Percentiles rank a stretch among this genome's conserved stretches.
Evolutionary conservation across 2,329 filamentous ascomycete species (phyloP).

Genomic region (Lachnum nothofagi): DNA sequence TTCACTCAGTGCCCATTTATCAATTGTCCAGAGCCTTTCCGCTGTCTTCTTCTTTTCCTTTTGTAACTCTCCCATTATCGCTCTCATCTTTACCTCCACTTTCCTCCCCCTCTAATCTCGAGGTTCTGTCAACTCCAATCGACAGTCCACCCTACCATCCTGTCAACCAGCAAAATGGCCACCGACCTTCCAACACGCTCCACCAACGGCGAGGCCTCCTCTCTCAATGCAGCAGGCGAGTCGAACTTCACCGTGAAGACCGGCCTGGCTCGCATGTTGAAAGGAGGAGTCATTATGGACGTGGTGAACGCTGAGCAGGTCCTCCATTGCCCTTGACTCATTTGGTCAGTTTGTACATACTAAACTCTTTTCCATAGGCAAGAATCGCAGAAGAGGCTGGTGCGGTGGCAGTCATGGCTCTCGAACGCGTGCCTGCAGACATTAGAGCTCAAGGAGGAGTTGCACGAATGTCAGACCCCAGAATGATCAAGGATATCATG

Average conservation of each 20-base stretch:
- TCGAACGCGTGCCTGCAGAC: constrained; percentile 94
- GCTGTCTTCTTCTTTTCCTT: no score
- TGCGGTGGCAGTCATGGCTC: constrained; percentile 94
- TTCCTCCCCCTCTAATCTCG: no score
- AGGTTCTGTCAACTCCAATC: no score
- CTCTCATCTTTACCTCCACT: no score
- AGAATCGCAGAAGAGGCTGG: constrained; percentile 97
- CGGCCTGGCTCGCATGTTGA: constrained; percentile 94
- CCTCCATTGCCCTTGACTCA: constrained; percentile 16
- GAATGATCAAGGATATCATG: constrained; percentile 95
- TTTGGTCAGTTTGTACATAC: not conserved
- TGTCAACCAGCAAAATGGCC: constrained; percentile 24
- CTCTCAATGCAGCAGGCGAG: constrained; percentile 20
- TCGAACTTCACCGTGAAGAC: constrained; percentile 80
- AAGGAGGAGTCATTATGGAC: constrained; percentile 99
- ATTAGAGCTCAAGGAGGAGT: constrained; percentile 91
- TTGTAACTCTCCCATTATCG: no score
- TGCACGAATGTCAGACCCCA: constrained; percentile 91
- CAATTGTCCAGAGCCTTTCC: no score
- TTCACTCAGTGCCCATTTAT: no score
- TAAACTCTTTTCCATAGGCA: constrained; percentile 48
- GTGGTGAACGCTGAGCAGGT: constrained; percentile 85
- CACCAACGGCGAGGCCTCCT: constrained; percentile 22
- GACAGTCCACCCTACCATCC: constrained; percentile 23
- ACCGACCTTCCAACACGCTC: constrained; percentile 41